Evolutionary conservation across 306 rosid species (phyloP), one percentile per base, ranked within the genome.

Genomic region (Castanea sativa): DNA sequence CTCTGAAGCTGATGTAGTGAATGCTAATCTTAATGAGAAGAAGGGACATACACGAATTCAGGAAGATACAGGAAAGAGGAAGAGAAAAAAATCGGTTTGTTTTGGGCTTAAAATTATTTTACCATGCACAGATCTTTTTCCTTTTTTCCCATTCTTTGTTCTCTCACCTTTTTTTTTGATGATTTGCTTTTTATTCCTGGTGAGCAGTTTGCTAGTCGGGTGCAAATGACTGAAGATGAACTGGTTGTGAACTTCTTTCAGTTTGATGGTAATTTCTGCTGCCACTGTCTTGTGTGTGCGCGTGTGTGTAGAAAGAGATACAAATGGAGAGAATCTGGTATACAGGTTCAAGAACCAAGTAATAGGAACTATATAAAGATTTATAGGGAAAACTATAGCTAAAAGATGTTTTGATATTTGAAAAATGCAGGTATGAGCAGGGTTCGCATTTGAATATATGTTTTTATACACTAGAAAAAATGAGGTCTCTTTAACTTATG

Each of bases 181-280:
- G 41, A 78, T 52, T 81, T 88, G 20, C 27, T 72, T 55, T 70
- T 69, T 14, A 59, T 74, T 71, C 61, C 67, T 79, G 82, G 76
- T 43, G 74, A 53, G 79, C 90, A 91, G 97, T 89, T 87, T 82
- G 19, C 88, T 32, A 90, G 96, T 88, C 93, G 97, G 83, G 81
- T 90, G 81, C 95, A 92, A 81, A 88, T 95, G 92, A 90, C 91
- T 0, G 97, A 95, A 79, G 97, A 92, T 82, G 99, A 95, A 82
- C 83, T 95, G 73, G 59, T 92, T 61, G 23, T 84, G 67, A 90
- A 95, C 81, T 95, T 90, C 86, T 95, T 80, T 83, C 94, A 88
- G 80, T 86, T 95, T 82, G 98, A 95, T 81, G 99, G 99, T 95
- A 91, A 85, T 57, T 55, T 76, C 21, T 84, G 45, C 29, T 55